These are phyloP conservation scores for Colletotrichum chrysophilum DNA, from an alignment of 2,329 filamentous ascomycete genomes.

Conservation along the genomic window DNA sequence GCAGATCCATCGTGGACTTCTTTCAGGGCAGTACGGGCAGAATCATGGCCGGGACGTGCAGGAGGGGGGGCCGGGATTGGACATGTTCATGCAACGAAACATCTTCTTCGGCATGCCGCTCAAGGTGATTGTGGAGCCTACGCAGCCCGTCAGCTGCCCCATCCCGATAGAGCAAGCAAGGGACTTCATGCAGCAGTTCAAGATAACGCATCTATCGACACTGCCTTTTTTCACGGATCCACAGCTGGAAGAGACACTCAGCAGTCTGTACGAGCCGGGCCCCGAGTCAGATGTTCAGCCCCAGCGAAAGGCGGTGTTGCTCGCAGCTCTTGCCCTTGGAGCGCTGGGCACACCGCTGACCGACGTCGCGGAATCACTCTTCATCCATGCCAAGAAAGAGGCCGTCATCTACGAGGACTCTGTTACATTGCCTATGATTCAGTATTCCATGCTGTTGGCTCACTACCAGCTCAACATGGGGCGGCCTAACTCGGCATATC, in stretches of 20 bases:
- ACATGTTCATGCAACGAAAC: slow-evolving; percentile 33
- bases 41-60: slow-evolving; percentile 22
- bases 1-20: slow-evolving; percentile 31
- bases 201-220: slow-evolving; percentile 17
- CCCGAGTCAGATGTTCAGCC: slow-evolving; percentile 19
- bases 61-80: slow-evolving; percentile 29
- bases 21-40: slow-evolving; percentile 23
- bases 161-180: slow-evolving; percentile 22
- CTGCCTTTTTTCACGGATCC: slow-evolving; percentile 25
- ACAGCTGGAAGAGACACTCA: slow-evolving; percentile 27
- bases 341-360: slow-evolving; percentile 29
- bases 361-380: slow-evolving; percentile 27
- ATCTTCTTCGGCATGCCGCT: slow-evolving; percentile 34
- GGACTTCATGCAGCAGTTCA: slow-evolving; percentile 24
- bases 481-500: slow-evolving; percentile 31
- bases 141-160: not conserved
- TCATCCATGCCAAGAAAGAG: slow-evolving; percentile 29
- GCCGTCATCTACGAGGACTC: slow-evolving; percentile 30
- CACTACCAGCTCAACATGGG: slow-evolving; percentile 33
- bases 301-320: slow-evolving; percentile 25
- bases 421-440: slow-evolving; percentile 35
- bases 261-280: slow-evolving; percentile 19
- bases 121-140: slow-evolving; percentile 18
- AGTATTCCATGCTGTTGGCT: slow-evolving; percentile 29
- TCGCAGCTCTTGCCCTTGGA: slow-evolving; percentile 30